Conservation (phyloP, 1,284 basidiomycete genomes). For the Tilletia walkeri region DNA sequence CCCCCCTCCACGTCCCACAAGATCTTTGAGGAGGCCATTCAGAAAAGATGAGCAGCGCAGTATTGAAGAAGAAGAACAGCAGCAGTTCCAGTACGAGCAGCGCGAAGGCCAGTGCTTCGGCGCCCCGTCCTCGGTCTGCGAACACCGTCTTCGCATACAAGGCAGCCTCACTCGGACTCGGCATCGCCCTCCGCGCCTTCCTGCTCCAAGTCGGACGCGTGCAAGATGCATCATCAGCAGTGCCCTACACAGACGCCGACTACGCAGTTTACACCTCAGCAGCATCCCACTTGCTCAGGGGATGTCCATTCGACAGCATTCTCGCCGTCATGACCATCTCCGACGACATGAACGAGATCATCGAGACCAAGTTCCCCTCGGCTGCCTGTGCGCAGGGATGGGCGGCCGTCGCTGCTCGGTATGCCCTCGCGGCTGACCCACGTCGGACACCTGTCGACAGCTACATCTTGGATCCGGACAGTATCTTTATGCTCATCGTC, state of each 20-base stretch:
- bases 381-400: background rate
- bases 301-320: conserved; percentile 40
- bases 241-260: conserved; percentile 97
- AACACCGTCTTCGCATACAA: conserved; percentile 18
- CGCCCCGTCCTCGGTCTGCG: conserved; percentile 7
- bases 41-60: no score
- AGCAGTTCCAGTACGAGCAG: no score
- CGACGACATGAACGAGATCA: conserved; percentile 14
- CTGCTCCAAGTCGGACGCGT: conserved; percentile 82
- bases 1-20: no score
- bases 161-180: conserved; percentile 54
- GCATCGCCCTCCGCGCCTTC: conserved; percentile 65
- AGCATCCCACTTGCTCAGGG: conserved; percentile 56
- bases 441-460: background rate
- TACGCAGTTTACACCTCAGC: conserved; percentile 95
- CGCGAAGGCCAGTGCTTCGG: no score
- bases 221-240: conserved; percentile 75
- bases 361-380: background rate
- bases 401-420: conserved; percentile 6
- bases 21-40: no score
- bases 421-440: conserved; percentile 8
- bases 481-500: conserved; percentile 30
- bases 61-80: no score
- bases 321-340: conserved; percentile 20
- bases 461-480: conserved; percentile 15